These are phyloP conservation scores for Boechera divaricarpa DNA, from an alignment of 345 rosid species.

Conservation along the genomic window DNA sequence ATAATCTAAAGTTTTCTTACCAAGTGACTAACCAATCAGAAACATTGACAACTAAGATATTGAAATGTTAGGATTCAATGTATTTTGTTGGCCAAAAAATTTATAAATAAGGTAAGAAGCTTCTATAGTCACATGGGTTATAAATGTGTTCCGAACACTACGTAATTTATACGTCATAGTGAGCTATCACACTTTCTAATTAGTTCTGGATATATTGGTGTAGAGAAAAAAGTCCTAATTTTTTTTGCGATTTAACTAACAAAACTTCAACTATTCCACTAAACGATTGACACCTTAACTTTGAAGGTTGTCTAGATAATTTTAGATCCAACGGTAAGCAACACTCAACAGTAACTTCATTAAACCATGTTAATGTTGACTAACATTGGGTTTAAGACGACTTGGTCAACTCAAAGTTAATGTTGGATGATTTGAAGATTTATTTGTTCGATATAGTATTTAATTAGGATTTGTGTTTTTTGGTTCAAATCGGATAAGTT, in stretches of 20 bases:
- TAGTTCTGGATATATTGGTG: neutral
- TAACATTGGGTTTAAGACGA: neutral
- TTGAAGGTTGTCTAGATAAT: neutral
- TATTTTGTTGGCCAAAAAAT: neutral
- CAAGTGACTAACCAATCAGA: neutral
- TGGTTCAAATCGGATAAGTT: neutral
- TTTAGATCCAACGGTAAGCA: neutral
- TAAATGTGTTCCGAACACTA: neutral
- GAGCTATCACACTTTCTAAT: neutral
- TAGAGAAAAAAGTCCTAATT: neutral
- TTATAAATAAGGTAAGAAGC: conserved; percentile 3
- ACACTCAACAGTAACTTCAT: neutral
- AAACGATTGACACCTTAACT: neutral
- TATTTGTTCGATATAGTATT: neutral
- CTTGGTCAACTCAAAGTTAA: neutral
- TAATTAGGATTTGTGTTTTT: no score
- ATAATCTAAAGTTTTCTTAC: neutral
- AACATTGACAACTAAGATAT: neutral
- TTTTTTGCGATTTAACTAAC: neutral
- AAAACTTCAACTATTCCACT: neutral
- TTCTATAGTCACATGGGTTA: conserved; percentile 32
- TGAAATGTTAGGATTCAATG: neutral
- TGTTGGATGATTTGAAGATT: no score
- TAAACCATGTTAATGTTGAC: neutral
- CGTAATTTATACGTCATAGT: conserved; percentile 27